phyloP scores from a whole-genome alignment of 176 grass and related monocot species.

The Aegilops longissima region DNA sequence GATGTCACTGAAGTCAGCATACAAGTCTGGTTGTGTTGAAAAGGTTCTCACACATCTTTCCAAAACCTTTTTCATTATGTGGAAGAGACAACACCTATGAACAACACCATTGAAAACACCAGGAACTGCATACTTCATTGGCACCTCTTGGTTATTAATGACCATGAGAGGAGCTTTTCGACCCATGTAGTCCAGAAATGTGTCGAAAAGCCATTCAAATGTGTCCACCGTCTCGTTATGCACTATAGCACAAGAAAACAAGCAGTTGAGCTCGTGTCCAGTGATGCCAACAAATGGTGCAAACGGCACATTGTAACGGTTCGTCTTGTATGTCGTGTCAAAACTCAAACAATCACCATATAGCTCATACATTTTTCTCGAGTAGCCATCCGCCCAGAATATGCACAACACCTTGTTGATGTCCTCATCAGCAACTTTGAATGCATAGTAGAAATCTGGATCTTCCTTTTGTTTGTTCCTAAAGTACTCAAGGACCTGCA shows the following conservation, averaged over 20 bases:
- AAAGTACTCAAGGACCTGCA: not conserved
- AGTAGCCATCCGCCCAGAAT: not conserved
- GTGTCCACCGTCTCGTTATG: not conserved
- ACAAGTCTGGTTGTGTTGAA: not conserved
- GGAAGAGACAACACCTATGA: not conserved
- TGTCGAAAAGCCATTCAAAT: not conserved
- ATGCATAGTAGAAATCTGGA: not conserved
- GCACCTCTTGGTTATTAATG: not conserved
- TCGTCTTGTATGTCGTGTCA: not conserved
- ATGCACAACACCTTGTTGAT: not conserved
- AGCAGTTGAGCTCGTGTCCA: not conserved
- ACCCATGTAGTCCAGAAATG: not conserved
- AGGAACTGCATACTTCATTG: fast-evolving
- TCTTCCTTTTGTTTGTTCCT: not conserved
- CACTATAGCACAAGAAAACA: not conserved
- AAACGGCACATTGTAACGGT: not conserved
- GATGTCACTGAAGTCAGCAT: not conserved
- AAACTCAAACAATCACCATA: not conserved
- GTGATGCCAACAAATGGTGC: not conserved
- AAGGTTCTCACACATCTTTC: not conserved
- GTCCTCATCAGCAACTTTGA: not conserved
- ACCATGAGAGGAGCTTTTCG: not conserved
- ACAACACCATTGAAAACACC: not conserved
- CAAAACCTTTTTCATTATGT: not conserved
- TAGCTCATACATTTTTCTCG: not conserved